These are phyloP conservation scores for Trichomonas tenax DNA, from an alignment of 208 protist species.

Conservation along the genomic window DNA sequence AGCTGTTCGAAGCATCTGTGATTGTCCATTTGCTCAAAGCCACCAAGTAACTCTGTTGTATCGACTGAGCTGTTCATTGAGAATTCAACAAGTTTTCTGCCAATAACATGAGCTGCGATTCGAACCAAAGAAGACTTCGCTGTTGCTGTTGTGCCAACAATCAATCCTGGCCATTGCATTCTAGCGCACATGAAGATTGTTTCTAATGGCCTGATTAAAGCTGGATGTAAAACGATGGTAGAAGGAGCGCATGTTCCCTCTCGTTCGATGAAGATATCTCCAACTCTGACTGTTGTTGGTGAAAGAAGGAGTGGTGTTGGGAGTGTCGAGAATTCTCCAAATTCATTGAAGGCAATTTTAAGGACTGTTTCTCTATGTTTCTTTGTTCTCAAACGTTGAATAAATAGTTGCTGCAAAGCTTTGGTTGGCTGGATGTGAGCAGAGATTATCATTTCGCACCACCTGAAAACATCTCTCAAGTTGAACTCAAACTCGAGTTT, in stretches of 20 bases:
- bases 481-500: conserved; percentile 95
- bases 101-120: conserved; percentile 66
- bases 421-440: neutral
- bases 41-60: conserved; percentile 94
- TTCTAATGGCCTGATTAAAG: conserved; percentile 53
- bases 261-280: conserved; percentile 12
- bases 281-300: neutral
- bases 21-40: conserved; percentile 77
- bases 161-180: conserved; percentile 75
- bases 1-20: neutral
- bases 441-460: conserved; percentile 70
- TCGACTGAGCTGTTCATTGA: conserved; percentile 89
- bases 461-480: conserved; percentile 94
- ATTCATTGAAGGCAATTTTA: neutral
- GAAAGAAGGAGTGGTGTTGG: neutral
- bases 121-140: conserved; percentile 86
- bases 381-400: conserved; percentile 47
- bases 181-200: conserved; percentile 63
- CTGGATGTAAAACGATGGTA: conserved; percentile 43
- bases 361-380: conserved; percentile 39
- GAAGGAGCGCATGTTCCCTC: neutral
- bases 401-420: neutral
- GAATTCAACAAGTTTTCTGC: conserved; percentile 74
- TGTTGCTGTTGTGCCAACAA: conserved; percentile 71
- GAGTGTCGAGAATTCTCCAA: conserved; percentile 19